Evolutionary conservation across 1,284 basidiomycete species (phyloP), one percentile per base, ranked within the genome.

Genomic region (Lignosus rhinocerotis): DNA sequence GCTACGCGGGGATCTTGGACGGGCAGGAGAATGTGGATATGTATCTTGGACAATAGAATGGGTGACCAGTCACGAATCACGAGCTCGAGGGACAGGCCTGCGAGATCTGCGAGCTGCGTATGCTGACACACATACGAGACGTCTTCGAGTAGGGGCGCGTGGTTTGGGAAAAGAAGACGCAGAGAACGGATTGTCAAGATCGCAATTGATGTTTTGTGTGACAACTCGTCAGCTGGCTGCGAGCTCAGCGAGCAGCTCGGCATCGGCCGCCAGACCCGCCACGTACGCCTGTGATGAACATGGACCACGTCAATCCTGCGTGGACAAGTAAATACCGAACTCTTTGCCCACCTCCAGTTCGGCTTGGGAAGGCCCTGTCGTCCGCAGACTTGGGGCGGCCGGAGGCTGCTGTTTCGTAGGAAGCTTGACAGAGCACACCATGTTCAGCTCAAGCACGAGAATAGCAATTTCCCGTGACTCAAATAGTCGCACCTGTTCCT

Each of bases 241-340:
- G 25, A 62, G 21, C 30, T 62, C 63, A 14, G 60, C 60, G 38
- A 49, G 51, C 8, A 63, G 49, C 33, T 63, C 61, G 9, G 53
- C 53, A n/a, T 59, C 62, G 25, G 58, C 56, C 1, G 46, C 53
- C 3, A 67, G 33, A 16, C 59, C 58, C 8, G 49, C 53, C 10
- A 62, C 62, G 61, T 82, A 80, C 43, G 78, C 81, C 61, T 79
- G 75, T 66, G 79, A 79, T 8, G 10, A n/a, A 59, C 11, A 78
- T 70, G 42, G 78, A 75, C 73, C 21, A 31, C 16, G 8, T 9
- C 7, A 32, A 2, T 6, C 34, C 21, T 6, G 12, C 6, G 12
- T 12, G 11, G 32, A 12, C 14, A 38, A 14, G n/a, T 14, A 12
- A 1, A 14, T 3, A 17, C 25, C 32, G 2, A 21, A 3, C n/a